A percentile compares a stretch with the other conserved stretches of the same genome.
Evolutionary conservation across 2,329 filamentous ascomycete genomes (phyloP).

Genomic region (Chaetomium globosum): DNA sequence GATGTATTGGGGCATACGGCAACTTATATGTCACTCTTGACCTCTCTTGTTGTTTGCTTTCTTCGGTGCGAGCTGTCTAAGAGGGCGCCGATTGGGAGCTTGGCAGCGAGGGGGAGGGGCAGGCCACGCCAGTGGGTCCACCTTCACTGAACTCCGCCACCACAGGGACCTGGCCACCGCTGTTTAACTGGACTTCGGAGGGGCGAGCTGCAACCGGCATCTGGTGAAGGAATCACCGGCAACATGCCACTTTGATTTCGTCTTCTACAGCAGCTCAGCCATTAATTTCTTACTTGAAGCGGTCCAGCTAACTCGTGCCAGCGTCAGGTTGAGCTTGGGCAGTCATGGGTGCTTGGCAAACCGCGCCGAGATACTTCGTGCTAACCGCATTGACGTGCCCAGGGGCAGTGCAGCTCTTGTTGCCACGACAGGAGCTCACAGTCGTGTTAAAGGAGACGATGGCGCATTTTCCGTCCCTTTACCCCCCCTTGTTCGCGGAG

Average conservation of each 20-base stretch:
- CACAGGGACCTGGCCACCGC: background rate
- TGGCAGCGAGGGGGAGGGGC: slow-evolving; percentile 27
- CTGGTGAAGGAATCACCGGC: background rate
- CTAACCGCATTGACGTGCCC: background rate
- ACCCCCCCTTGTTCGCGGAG: too few species aligned
- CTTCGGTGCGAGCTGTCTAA: slow-evolving; percentile 6
- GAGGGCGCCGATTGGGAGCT: slow-evolving; percentile 25
- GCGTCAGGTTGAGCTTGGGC: background rate
- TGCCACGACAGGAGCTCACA: background rate
- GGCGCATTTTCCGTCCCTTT: background rate
- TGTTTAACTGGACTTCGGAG: background rate
- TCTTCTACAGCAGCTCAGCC: too few species aligned
- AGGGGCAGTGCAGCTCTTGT: background rate
- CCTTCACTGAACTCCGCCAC: slow-evolving; percentile 12
- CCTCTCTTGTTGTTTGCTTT: slow-evolving; percentile 3
- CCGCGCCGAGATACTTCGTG: background rate
- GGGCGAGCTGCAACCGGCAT: background rate
- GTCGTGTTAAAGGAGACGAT: background rate
- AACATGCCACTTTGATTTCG: background rate
- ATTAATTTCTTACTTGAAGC: background rate
- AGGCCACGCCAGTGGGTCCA: slow-evolving; percentile 16
- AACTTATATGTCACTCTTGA: slow-evolving; percentile 5
- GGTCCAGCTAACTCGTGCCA: background rate
- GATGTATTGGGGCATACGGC: slow-evolving; percentile 8
- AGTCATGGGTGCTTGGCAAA: background rate